Conservation (phyloP, 495 filamentous ascomycete species). For the Rusavskia elegans region DNA sequence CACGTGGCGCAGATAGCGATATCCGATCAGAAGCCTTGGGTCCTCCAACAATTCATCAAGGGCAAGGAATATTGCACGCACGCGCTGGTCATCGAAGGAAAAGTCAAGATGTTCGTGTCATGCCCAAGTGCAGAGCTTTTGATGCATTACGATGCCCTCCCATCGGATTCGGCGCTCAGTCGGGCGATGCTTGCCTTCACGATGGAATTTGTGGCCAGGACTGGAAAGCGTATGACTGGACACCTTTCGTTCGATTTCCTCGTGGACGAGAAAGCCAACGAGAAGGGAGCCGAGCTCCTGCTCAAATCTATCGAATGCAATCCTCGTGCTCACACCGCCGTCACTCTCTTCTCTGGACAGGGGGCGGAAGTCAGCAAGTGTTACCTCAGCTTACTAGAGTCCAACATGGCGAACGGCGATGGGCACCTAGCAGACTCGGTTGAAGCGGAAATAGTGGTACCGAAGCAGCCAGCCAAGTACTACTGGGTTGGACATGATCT, state of each 20-base stretch:
- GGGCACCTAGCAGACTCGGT: background rate
- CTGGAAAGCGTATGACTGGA: slow-evolving; percentile 39
- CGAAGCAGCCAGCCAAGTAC: slow-evolving; percentile 10
- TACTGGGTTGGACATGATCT: slow-evolving; percentile 48
- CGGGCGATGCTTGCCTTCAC: slow-evolving; percentile 47
- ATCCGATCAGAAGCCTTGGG: slow-evolving; percentile 39
- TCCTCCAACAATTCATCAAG: slow-evolving; percentile 49
- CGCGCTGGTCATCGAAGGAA: slow-evolving; percentile 40
- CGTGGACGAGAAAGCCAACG: slow-evolving; percentile 31
- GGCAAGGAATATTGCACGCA: slow-evolving; percentile 58
- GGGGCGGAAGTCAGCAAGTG: slow-evolving; percentile 20
- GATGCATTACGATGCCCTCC: slow-evolving; percentile 47
- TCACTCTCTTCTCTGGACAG: slow-evolving; percentile 29
- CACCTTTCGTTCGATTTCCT: slow-evolving; percentile 56
- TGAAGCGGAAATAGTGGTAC: background rate
- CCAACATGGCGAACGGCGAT: slow-evolving; percentile 3
- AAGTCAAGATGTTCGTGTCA: slow-evolving; percentile 46
- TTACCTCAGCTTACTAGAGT: slow-evolving; percentile 24
- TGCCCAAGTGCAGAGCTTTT: slow-evolving; percentile 39
- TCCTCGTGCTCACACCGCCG: slow-evolving; percentile 43
- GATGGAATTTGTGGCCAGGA: slow-evolving; percentile 31
- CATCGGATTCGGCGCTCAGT: slow-evolving; percentile 32
- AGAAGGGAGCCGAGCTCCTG: slow-evolving; percentile 12
- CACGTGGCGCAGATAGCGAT: slow-evolving; percentile 40
- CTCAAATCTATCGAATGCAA: slow-evolving; percentile 49